Conservation (phyloP, 73 alveolate species). For the Breviolum minutum region DNA sequence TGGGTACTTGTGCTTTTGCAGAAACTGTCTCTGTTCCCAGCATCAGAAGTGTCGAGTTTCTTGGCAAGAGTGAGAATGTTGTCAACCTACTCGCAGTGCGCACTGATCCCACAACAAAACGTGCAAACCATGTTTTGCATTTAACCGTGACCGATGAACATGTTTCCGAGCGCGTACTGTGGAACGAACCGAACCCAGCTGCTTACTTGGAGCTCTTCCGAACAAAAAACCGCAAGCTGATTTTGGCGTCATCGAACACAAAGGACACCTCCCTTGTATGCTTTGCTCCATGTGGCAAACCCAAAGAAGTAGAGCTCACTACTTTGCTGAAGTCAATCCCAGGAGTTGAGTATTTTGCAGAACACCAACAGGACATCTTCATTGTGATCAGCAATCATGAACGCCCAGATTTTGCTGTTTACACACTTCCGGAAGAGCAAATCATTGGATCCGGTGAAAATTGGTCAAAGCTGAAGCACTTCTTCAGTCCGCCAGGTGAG, state of each 20-base stretch:
- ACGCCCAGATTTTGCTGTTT: conserved; percentile 67
- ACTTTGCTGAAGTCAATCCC: conserved; percentile 10
- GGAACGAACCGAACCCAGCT: conserved; percentile 59
- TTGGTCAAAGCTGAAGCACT: conserved; percentile 25
- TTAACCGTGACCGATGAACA: neutral
- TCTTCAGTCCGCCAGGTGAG: conserved; percentile 58
- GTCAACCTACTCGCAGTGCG: conserved; percentile 50
- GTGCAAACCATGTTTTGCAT: conserved; percentile 41
- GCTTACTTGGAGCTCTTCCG: conserved; percentile 68
- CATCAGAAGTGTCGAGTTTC: conserved; percentile 69
- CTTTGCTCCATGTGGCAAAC: neutral
- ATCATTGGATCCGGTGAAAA: neutral
- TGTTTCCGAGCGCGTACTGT: neutral
- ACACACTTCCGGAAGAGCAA: neutral
- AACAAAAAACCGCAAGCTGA: conserved; percentile 39
- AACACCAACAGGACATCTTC: conserved; percentile 25
- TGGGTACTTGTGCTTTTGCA: neutral
- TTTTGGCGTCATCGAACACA: conserved; percentile 63
- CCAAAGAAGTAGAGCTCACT: neutral
- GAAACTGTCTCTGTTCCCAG: neutral
- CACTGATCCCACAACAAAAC: conserved; percentile 19
- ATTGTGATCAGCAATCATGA: conserved; percentile 64
- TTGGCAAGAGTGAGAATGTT: neutral
- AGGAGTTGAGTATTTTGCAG: conserved; percentile 83
- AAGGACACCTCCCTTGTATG: conserved; percentile 74